Evolutionary conservation across 441 rosid genomes (phyloP).

Genomic region (Bruguiera hainesii): DNA sequence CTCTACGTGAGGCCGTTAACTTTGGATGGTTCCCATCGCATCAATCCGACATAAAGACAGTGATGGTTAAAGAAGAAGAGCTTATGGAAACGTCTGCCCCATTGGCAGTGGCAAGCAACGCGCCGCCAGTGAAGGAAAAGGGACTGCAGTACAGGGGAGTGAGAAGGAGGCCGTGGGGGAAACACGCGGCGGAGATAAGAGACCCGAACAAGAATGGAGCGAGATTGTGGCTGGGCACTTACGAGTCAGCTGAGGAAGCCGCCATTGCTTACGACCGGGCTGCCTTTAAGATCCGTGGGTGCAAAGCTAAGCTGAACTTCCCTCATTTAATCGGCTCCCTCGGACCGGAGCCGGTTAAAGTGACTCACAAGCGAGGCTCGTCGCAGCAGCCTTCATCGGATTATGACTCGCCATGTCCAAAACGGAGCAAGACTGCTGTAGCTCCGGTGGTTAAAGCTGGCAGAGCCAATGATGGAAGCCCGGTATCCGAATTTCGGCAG

Average conservation of each 20-base stretch:
- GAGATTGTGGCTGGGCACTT: slow-evolving; percentile 85
- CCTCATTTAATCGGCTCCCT: slow-evolving; percentile 61
- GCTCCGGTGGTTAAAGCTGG: too few species aligned
- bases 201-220: slow-evolving; percentile 77
- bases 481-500: too few species aligned
- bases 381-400: slow-evolving; percentile 26
- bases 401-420: not conserved
- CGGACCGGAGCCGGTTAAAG: slow-evolving; percentile 58
- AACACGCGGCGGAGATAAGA: slow-evolving; percentile 83
- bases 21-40: slow-evolving; percentile 53
- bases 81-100: not conserved
- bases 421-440: slow-evolving; percentile 5
- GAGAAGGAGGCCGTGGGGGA: slow-evolving; percentile 89
- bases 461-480: too few species aligned
- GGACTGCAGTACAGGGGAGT: slow-evolving; percentile 74
- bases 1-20: slow-evolving; percentile 51
- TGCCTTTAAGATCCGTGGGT: slow-evolving; percentile 78
- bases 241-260: slow-evolving; percentile 79
- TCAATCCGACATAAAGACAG: not conserved
- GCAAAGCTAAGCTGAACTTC: slow-evolving; percentile 75
- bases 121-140: slow-evolving; percentile 21
- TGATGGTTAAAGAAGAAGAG: slow-evolving; percentile 1
- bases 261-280: slow-evolving; percentile 83
- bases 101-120: slow-evolving; percentile 6
- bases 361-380: slow-evolving; percentile 45